Conservation (phyloP, 176 grass and related monocot genomes). For the sorghum (Sorghum bicolor) region DNA sequence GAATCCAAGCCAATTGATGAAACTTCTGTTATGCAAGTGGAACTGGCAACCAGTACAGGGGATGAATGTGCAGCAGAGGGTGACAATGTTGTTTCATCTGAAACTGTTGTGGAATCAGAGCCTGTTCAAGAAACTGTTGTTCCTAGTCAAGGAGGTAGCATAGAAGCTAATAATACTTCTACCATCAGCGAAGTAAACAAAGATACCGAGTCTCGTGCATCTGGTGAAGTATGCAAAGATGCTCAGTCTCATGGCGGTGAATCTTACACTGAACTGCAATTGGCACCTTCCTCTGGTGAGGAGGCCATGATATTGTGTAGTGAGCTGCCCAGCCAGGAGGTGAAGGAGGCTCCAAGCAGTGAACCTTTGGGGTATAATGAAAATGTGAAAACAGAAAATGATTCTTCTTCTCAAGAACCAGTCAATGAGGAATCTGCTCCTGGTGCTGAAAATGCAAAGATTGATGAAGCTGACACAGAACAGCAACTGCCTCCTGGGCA, state of each 20-base stretch:
- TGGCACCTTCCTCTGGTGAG: not conserved
- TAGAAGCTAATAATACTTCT: not conserved
- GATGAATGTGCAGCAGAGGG: not conserved
- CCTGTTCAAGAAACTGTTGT: not conserved
- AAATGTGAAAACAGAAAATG: not conserved
- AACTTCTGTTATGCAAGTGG: slow-evolving; percentile 24
- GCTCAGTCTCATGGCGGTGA: not conserved
- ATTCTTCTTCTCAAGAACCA: not conserved
- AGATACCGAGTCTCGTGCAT: not conserved
- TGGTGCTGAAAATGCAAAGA: not conserved
- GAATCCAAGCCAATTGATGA: not conserved
- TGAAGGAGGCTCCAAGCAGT: not conserved
- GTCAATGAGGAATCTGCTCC: not conserved
- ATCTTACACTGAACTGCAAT: not conserved
- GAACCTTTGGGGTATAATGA: not conserved
- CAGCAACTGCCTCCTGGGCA: not conserved
- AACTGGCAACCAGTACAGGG: not conserved
- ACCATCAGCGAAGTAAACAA: not conserved
- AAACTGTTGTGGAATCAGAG: not conserved
- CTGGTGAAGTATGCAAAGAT: not conserved
- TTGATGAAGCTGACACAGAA: not conserved
- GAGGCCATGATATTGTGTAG: not conserved
- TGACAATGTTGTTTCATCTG: not conserved
- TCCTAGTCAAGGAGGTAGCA: slow-evolving; percentile 7
- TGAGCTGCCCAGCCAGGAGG: slow-evolving; percentile 1